Evolutionary conservation across 139 green algal species (phyloP), one percentile per base, ranked within the genome.

Genomic region (Volvox africanus): DNA sequence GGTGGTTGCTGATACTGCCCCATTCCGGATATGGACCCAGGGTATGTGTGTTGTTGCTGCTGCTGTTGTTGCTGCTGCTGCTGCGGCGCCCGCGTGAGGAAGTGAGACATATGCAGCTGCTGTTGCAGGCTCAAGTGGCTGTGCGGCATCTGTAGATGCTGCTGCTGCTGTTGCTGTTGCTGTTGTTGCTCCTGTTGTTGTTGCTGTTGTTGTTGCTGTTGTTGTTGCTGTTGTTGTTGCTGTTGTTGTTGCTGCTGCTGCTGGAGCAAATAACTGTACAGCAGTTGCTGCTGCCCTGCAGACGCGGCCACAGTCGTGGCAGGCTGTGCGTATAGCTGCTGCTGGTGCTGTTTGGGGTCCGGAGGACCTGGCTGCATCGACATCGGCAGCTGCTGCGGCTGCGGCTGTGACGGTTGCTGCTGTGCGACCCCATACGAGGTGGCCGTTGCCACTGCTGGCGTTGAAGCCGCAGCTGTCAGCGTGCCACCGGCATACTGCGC

Each of bases 241-340:
- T 71, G 44, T 33, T 78, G 82, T 33, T 77, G 61, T 30, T 87
- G 81, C 30, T 76, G 61, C 30, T 87, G 81, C 21, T 88, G 82
- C 82, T 79, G 65, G 17, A 79, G 33, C 61, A 88, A 37, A 1
- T 37, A 37, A 14, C 20, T 26, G 62, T 88, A 88, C 62, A 79
- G 33, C 62, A 88, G 82, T 32, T 88, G 82, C 75, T 81, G 75
- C 32, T 79, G 71, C n/a, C 33, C n/a, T 79, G 71, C 71, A 20
- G 71, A 37, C 2, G 71, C 71, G 16, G 21, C 71, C 32, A 2
- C n/a, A 1, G 71, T n/a, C 18, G 71, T 32, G 26, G 71, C 71
- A 30, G 71, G 21, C 71, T 79, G 71, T 6, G 71, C 71, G 24
- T 73, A 73, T 35, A 35, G 5, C 33, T 82, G 76, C 33, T 82